Evolutionary conservation across 192 early-diverging fungal genomes (phyloP), one percentile per base, ranked within the genome.

Genomic region (Backusella parvicylindrica): DNA sequence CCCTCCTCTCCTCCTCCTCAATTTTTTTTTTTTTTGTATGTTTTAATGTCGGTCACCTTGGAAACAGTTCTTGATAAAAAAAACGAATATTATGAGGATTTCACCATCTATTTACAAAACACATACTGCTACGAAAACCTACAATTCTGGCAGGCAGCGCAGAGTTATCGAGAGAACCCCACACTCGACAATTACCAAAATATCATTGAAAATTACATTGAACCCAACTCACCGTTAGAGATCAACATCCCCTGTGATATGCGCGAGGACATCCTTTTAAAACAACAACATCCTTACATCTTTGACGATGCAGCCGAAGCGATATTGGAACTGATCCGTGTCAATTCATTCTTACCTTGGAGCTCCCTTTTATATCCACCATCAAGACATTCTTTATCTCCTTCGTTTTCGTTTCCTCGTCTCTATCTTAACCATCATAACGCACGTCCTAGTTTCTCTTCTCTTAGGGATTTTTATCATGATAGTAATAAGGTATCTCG

Each of bases 51-150:
- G 9, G n/a, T 72, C 16, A 53, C 70, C 12, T 32, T 77, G 4
- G 76, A 77, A 53, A 26, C 32, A 1, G 28, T 77, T 16, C 41
- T 77, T 26, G 70, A 77, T 50, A 40, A 64, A 31, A 15, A 38
- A 4, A 33, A 31, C 5, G 40, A 21, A 18, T 16, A 32, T 6
- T 77, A 67, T 33, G 33, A 72, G 30, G 76, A 53, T 28, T 77
- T 77, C 56, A 28, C 76, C 2, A 23, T 16, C 0, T 77, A 50
- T 41, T 73, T 85, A 41, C 77, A 81, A 30, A 47, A 72, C 16
- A 75, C 76, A 1, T 81, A 81, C 31, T 83, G 81, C 37, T 73
- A 64, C 15, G 81, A 85, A 47, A 85, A 85, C 47, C 37, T 83
- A 5, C 65, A 50, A 31, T 85, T 85, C 69, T 85, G 80, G 79